These are phyloP conservation scores for Pseudocercospora crystallina DNA, from an alignment of 2,329 filamentous ascomycete species.

Conservation along the genomic window DNA sequence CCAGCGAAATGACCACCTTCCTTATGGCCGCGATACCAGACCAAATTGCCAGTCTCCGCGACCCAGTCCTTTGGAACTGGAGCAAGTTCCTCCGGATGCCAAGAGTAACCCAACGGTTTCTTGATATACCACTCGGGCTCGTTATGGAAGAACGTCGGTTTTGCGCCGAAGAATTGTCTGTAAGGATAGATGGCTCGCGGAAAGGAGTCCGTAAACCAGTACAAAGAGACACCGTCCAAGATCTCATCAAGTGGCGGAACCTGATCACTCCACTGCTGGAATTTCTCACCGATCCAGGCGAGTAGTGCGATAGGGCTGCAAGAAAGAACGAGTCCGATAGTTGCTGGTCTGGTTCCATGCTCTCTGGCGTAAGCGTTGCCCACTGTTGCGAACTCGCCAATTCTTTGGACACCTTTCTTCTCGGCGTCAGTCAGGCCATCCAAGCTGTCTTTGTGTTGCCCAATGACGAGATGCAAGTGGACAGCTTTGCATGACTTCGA, in stretches of 20 bases:
- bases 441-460: slow-evolving; percentile 7
- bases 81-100: slow-evolving; percentile 44
- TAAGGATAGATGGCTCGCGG: slow-evolving; percentile 51
- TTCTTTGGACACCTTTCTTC: slow-evolving; percentile 24
- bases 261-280: slow-evolving; percentile 54
- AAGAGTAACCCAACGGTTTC: slow-evolving; percentile 47
- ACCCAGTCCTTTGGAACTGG: slow-evolving; percentile 41
- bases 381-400: slow-evolving; percentile 24
- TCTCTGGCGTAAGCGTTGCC: slow-evolving; percentile 53
- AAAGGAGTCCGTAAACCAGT: slow-evolving; percentile 53
- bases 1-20: slow-evolving; percentile 41
- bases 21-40: slow-evolving; percentile 41
- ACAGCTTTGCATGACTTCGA: slow-evolving; percentile 51
- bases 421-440: slow-evolving; percentile 22
- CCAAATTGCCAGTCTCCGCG: slow-evolving; percentile 40
- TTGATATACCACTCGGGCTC: slow-evolving; percentile 29
- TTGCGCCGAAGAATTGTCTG: slow-evolving; percentile 34
- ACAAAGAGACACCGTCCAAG: slow-evolving; percentile 52
- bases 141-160: slow-evolving; percentile 26
- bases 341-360: slow-evolving; percentile 56
- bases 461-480: slow-evolving; percentile 25
- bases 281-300: slow-evolving; percentile 60
- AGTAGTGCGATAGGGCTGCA: slow-evolving; percentile 56
- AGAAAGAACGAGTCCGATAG: slow-evolving; percentile 55
- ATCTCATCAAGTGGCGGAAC: slow-evolving; percentile 44